Conservation (phyloP, 2,329 filamentous ascomycete species). For the Tolypocladium inflatum region DNA sequence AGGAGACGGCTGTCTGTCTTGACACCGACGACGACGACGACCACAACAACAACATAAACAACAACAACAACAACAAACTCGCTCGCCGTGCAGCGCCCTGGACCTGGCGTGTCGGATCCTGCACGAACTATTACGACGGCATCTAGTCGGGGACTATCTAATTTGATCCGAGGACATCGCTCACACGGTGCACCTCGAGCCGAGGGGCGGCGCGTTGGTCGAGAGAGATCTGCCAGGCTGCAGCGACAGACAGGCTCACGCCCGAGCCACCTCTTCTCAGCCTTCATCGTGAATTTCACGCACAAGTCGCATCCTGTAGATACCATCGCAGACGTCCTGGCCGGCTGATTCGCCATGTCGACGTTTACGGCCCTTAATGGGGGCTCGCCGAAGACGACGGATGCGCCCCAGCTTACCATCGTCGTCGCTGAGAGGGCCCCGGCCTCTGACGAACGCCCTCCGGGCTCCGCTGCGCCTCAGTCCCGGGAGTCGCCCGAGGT, state of each 20-base stretch:
- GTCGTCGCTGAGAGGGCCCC: slow-evolving; percentile 18
- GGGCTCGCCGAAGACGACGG: slow-evolving; percentile 33
- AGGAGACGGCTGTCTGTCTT: no score
- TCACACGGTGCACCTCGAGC: neutral
- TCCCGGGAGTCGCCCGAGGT: slow-evolving; percentile 14
- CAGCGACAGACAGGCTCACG: neutral
- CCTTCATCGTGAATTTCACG: neutral
- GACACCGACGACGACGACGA: neutral
- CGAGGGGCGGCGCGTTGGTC: neutral
- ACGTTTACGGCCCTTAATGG: slow-evolving; percentile 44
- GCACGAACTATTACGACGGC: neutral
- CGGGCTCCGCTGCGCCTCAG: slow-evolving; percentile 11
- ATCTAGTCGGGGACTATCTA: neutral
- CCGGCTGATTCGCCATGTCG: slow-evolving; percentile 27
- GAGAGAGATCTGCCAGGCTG: neutral
- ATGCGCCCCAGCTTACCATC: slow-evolving; percentile 20
- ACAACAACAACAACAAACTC: neutral
- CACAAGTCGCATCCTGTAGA: neutral
- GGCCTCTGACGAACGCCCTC: slow-evolving; percentile 22
- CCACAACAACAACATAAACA: neutral
- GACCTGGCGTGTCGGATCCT: neutral
- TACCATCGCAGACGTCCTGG: neutral
- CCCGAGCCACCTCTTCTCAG: neutral
- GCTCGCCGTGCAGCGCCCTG: neutral
- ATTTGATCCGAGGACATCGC: neutral